phyloP scores from a whole-genome alignment of 23 red algal genomes.

The Gracilaria vermiculophylla region DNA sequence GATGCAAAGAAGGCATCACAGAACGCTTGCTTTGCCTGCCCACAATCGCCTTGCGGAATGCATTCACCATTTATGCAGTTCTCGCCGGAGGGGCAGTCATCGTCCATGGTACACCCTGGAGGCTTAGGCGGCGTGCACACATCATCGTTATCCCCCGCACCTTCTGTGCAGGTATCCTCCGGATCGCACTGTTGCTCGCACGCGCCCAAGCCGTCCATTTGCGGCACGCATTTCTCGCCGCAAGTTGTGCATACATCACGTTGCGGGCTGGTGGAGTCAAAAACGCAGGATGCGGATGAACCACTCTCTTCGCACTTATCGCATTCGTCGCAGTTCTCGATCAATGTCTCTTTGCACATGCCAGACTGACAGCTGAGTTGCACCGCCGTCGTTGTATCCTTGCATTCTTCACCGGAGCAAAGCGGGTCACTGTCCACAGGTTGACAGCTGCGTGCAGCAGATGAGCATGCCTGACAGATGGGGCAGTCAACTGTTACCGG shows the following conservation, averaged over 20 bases:
- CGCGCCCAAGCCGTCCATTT: not conserved
- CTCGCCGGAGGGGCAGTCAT: not conserved
- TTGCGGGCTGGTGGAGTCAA: not conserved
- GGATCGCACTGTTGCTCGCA: not conserved
- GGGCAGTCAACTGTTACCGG: not conserved
- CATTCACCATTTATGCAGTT: not conserved
- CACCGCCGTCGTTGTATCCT: not conserved
- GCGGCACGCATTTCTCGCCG: not conserved
- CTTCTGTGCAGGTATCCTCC: not conserved
- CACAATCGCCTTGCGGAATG: not conserved
- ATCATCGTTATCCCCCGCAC: not conserved
- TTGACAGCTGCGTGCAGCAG: not conserved
- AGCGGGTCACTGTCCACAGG: not conserved
- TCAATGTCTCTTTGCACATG: not conserved
- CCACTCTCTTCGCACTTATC: not conserved
- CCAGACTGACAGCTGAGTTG: not conserved
- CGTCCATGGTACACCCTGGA: not conserved
- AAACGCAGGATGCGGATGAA: not conserved
- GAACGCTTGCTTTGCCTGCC: not conserved
- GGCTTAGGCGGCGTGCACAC: not conserved
- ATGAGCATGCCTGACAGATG: not conserved
- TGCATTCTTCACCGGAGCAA: not conserved
- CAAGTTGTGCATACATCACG: not conserved
- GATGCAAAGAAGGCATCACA: not conserved
- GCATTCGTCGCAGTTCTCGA: not conserved